phyloP scores from a whole-genome alignment of 441 rosid species.

The Adansonia grandidieri region DNA sequence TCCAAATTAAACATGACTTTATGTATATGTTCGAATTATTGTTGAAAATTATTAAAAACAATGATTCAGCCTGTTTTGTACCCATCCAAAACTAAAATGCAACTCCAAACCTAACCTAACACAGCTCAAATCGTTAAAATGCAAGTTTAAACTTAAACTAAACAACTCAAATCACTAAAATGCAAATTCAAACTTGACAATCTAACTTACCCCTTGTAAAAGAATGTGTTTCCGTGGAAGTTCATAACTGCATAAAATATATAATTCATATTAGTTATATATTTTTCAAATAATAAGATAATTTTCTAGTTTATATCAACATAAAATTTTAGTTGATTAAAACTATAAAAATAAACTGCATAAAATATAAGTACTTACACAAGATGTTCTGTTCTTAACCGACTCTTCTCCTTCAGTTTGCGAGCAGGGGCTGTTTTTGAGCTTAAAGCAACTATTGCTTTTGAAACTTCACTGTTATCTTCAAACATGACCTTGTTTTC shows the following conservation, averaged over 20 bases:
- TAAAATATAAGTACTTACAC: conserved; percentile 47
- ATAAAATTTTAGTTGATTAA: neutral
- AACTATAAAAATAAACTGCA: neutral
- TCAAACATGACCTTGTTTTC: conserved; percentile 29
- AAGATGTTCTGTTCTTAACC: conserved; percentile 52
- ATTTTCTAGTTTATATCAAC: neutral
- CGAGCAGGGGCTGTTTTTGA: conserved; percentile 44
- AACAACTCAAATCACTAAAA: too few relatives aligned
- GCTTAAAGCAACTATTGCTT: conserved; percentile 47
- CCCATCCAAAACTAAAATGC: too few relatives aligned
- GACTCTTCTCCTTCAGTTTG: conserved; percentile 42
- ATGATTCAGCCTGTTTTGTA: too few relatives aligned
- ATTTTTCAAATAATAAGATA: neutral
- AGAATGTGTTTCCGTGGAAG: conserved; percentile 45
- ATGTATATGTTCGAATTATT: too few relatives aligned
- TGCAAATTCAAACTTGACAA: too few relatives aligned
- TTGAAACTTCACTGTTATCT: conserved; percentile 43
- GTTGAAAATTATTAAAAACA: too few relatives aligned
- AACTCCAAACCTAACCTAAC: too few relatives aligned
- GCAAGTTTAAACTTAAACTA: too few relatives aligned
- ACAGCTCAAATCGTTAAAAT: too few relatives aligned
- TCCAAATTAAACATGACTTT: too few relatives aligned
- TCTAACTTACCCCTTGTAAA: conserved; percentile 37
- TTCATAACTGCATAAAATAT: conserved; percentile 38
- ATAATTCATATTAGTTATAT: neutral